These are phyloP conservation scores for Bipolaris victoriae DNA, from an alignment of 2,329 filamentous ascomycete species.

Conservation along the genomic window DNA sequence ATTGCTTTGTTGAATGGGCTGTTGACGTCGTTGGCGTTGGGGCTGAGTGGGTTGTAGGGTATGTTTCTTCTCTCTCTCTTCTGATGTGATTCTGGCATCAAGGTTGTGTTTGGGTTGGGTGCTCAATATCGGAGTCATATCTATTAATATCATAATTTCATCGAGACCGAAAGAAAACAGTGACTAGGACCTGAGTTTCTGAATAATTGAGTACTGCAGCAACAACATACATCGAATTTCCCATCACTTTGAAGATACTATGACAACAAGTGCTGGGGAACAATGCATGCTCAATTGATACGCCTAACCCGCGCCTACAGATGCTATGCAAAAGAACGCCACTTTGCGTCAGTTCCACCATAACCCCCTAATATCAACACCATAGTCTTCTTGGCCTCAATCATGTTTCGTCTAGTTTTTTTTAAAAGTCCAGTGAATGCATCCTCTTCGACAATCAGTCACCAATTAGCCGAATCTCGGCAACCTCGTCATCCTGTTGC, in stretches of 20 bases:
- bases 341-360: background rate
- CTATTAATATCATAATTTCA: too few species aligned
- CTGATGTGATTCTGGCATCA: too few species aligned
- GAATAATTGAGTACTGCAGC: too few species aligned
- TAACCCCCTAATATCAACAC: background rate
- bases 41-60: conserved; percentile 14
- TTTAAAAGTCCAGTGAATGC: conserved; percentile 1
- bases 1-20: conserved; percentile 24
- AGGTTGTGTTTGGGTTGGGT: background rate
- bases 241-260: background rate
- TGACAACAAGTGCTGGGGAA: background rate
- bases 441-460: background rate
- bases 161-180: too few species aligned
- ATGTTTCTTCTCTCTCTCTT: too few species aligned
- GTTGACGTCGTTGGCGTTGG: conserved; percentile 19
- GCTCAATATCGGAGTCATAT: too few species aligned
- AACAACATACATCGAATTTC: too few species aligned
- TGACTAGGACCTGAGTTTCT: too few species aligned
- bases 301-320: conserved; percentile 2
- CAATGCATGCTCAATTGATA: conserved; percentile 4
- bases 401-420: conserved; percentile 2
- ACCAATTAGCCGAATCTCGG: conserved; percentile 12
- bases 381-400: background rate
- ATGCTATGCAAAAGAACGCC: conserved; percentile 5
- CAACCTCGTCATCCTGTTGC: conserved; percentile 13